Base-by-base conservation (phyloP, 768 basidiomycete genomes). In the Tulasnella sp. region DNA sequence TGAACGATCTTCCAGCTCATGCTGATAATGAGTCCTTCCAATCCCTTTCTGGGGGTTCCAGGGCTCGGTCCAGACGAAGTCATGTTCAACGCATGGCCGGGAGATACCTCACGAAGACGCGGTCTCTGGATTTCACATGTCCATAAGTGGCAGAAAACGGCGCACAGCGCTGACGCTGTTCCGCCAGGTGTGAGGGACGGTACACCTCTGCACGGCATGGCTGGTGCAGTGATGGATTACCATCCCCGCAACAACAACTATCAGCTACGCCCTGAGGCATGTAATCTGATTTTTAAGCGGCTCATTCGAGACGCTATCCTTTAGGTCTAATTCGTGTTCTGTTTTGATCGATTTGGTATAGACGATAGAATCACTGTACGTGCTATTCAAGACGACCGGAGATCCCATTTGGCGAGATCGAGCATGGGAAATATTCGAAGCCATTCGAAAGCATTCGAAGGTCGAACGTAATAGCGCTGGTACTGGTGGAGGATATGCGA, bases 291-390 rank as follows among this genome's bases (percentile, higher is more conserved):
- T 48, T 21, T 21, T 38, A 15, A 38, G 7, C 34, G 34, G 5
- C 5, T 38, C 15, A 38, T 5, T 15, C 34, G 7, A 5, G 34
- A 38, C 34, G 15, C 34, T 38, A 38, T 7, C n/a, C n/a, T n/a
- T n/a, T n/a, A n/a, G 11, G 56, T 49, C 21, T 44, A 26, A 50
- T 50, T 15, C 48, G 17, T 23, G 19, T 15, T 38, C 34, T 15
- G 34, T 15, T 38, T 49, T 32, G 5, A 21, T 30, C 23, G 62
- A 10, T 5, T 41, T 24, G 23, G 34, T 26, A 26, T 65, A 89
- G 86, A 80, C 88, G 5, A 65, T 89, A 3, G 87, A 89, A 68
- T 84, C 82, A 9, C 68, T 89, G 56, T 88, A 82, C 67, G 65
- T 88, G 17, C 68, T 89, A 59, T 89, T 83, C 81, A 78, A 79